Conservation (phyloP, 73 alveolate species). For the Blepharisma japonicum region DNA sequence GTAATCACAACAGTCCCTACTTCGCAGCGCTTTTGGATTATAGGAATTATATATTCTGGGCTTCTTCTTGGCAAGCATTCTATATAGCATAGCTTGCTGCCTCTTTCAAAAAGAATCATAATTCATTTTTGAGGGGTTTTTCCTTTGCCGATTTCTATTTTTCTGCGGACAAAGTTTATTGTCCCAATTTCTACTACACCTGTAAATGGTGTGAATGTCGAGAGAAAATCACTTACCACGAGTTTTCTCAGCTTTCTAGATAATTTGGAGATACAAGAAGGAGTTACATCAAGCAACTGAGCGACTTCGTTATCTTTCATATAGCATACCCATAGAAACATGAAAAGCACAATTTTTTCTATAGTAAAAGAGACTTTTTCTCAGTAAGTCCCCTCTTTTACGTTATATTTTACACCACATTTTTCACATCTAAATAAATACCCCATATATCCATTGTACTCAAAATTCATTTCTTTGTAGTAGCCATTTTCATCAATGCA, state of each 20-base stretch:
- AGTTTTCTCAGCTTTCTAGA: slow-evolving; percentile 10
- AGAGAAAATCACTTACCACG: background rate
- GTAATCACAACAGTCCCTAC: slow-evolving; percentile 19
- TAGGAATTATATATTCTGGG: background rate
- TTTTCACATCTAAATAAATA: too few species aligned
- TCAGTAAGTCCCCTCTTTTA: background rate
- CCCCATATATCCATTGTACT: too few species aligned
- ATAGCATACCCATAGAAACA: slow-evolving; percentile 15
- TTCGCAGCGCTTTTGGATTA: slow-evolving; percentile 1
- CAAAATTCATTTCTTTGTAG: too few species aligned
- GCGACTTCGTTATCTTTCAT: background rate
- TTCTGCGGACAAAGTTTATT: background rate
- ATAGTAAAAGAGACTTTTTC: background rate
- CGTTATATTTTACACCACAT: background rate
- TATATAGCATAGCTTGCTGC: background rate
- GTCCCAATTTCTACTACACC: background rate
- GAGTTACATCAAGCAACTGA: background rate
- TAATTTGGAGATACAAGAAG: background rate
- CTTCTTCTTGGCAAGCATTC: slow-evolving; percentile 11
- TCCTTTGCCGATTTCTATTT: slow-evolving; percentile 16
- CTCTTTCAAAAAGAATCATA: background rate
- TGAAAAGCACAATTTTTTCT: slow-evolving; percentile 20
- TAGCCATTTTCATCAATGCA: too few species aligned
- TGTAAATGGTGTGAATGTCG: background rate
- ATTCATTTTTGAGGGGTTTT: slow-evolving; percentile 3